Evolutionary conservation across 306 rosid genomes (phyloP).

Genomic region (Fragaria iinumae): DNA sequence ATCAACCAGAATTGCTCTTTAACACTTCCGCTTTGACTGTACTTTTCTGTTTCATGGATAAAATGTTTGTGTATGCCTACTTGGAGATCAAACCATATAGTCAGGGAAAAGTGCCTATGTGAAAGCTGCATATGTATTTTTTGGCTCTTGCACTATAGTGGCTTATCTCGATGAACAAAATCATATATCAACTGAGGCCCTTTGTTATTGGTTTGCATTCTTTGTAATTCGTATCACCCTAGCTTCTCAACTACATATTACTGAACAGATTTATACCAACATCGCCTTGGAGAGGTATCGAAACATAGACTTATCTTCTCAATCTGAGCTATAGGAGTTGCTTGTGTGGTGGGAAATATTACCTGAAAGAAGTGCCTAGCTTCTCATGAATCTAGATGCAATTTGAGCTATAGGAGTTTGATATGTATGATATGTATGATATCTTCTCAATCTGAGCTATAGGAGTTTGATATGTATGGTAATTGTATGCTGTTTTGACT

Average conservation of each 20-base stretch:
- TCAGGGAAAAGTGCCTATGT: neutral
- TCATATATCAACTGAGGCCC: conserved; percentile 6
- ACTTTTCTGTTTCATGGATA: neutral
- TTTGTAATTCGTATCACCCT: conserved; percentile 81
- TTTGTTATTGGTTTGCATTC: conserved; percentile 50
- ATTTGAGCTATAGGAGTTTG: no score
- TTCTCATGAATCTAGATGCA: no score
- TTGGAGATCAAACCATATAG: neutral
- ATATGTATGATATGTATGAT: no score
- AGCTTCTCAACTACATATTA: conserved; percentile 73
- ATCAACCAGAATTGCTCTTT: neutral
- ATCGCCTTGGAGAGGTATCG: conserved; percentile 69
- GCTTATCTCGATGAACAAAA: neutral
- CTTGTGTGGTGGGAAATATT: no score
- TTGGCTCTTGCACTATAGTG: neutral
- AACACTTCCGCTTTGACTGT: conserved; percentile 8
- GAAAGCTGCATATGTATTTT: neutral
- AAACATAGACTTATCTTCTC: conserved; percentile 18
- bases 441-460: no score
- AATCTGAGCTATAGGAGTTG: conserved; percentile 1
- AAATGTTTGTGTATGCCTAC: neutral
- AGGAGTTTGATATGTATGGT: neutral
- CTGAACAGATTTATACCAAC: conserved; percentile 79
- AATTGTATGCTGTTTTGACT: neutral
- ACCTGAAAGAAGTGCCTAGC: no score